These are phyloP conservation scores for Trichocomaceae sp. DNA, from an alignment of 2,329 filamentous ascomycete genomes.

Conservation along the genomic window DNA sequence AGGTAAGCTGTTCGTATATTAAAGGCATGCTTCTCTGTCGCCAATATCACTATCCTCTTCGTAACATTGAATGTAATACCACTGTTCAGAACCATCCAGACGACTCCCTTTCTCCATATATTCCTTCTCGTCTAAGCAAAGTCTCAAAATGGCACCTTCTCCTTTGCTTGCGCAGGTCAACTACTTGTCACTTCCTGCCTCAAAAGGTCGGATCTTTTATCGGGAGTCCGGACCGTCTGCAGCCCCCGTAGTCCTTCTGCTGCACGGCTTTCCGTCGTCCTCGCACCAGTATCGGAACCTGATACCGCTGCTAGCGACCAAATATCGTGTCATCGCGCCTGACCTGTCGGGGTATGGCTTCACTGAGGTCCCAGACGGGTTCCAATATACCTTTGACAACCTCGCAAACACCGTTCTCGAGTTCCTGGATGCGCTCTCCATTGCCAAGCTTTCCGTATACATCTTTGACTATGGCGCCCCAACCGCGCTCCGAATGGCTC, in stretches of 20 bases:
- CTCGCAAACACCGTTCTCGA: slow-evolving; percentile 43
- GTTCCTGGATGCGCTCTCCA: slow-evolving; percentile 45
- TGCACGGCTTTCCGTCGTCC: slow-evolving; percentile 45
- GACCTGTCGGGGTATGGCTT: slow-evolving; percentile 57
- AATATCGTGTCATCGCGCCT: slow-evolving; percentile 47
- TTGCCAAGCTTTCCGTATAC: slow-evolving; percentile 49
- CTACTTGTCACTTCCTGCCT: not conserved
- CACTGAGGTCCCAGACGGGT: slow-evolving; percentile 44
- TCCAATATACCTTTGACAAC: slow-evolving; percentile 50
- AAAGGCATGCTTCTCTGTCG: too few species aligned
- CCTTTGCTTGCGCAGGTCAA: not conserved
- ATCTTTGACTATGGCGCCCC: slow-evolving; percentile 60
- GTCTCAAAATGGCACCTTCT: too few species aligned
- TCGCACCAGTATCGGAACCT: slow-evolving; percentile 43
- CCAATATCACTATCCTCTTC: too few species aligned
- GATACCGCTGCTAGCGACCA: slow-evolving; percentile 38
- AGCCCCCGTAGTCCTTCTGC: slow-evolving; percentile 39
- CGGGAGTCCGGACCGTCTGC: slow-evolving; percentile 27
- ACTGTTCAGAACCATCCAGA: too few species aligned
- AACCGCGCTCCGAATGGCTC: slow-evolving; percentile 49
- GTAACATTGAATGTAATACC: too few species aligned
- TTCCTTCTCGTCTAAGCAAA: too few species aligned
- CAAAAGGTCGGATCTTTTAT: slow-evolving; percentile 30
- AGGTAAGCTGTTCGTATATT: too few species aligned
- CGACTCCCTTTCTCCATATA: too few species aligned